A percentile compares a stretch with the other conserved stretches of the same genome.
Evolutionary conservation across 805 yeast genomes (phyloP).

Genomic region (Metschnikowia continentalis): DNA sequence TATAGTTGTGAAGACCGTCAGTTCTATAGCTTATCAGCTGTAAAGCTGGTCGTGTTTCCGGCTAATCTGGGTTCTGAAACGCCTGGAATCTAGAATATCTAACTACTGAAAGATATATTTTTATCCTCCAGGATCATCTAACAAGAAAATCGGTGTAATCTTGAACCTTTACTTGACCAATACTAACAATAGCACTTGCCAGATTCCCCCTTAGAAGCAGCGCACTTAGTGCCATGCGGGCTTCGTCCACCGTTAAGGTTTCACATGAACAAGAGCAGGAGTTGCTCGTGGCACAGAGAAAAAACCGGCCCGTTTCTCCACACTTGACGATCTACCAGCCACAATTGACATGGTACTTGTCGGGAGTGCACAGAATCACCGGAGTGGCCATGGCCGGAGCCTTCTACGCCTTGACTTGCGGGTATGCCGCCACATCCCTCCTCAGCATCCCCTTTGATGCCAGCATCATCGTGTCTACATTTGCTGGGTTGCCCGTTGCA

Average conservation of each 20-base stretch:
- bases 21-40: too few relatives aligned
- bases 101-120: too few relatives aligned
- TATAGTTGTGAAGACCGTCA: too few relatives aligned
- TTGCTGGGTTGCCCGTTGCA: conserved; percentile 61
- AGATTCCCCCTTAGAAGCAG: conserved; percentile 9
- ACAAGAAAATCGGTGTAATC: too few relatives aligned
- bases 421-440: conserved; percentile 67
- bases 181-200: conserved; percentile 13
- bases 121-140: too few relatives aligned
- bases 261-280: conserved; percentile 61
- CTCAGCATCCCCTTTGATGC: conserved; percentile 55
- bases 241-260: conserved; percentile 35
- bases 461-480: conserved; percentile 47
- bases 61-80: too few relatives aligned
- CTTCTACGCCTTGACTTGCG: conserved; percentile 71
- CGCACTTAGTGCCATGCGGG: conserved; percentile 17
- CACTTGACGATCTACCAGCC: conserved; percentile 87
- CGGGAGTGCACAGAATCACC: conserved; percentile 80
- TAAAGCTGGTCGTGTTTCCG: too few relatives aligned
- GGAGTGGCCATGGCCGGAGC: conserved; percentile 80
- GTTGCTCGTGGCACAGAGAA: conserved; percentile 75
- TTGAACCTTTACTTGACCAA: neutral
- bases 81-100: too few relatives aligned
- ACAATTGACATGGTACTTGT: conserved; percentile 79
- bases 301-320: conserved; percentile 85